These are phyloP conservation scores for Solanum hybrid DNA, from an alignment of 305 asterid species.

Conservation along the genomic window DNA sequence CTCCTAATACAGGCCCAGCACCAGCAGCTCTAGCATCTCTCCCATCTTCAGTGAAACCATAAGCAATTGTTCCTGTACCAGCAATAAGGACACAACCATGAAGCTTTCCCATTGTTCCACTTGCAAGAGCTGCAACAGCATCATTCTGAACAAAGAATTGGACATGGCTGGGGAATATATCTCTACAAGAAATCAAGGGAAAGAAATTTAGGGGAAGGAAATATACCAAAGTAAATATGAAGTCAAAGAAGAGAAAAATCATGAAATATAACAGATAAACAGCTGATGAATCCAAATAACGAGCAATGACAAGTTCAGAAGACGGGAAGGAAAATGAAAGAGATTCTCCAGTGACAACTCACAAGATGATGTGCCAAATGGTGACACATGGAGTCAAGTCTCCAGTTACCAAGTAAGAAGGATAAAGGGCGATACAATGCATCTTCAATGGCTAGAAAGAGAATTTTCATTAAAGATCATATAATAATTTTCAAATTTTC, in stretches of 20 bases:
- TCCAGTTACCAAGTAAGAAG: neutral
- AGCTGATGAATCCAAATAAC: neutral
- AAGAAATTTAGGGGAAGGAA: neutral
- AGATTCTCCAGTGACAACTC: neutral
- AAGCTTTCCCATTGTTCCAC: slow-evolving; percentile 89
- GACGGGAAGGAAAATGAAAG: neutral
- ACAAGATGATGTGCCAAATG: neutral
- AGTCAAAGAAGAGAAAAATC: neutral
- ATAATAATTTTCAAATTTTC: neutral
- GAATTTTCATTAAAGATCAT: neutral
- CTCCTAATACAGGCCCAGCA: slow-evolving; percentile 88
- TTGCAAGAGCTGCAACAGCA: slow-evolving; percentile 83
- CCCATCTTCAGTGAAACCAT: slow-evolving; percentile 81
- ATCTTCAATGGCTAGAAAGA: neutral
- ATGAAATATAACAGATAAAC: neutral
- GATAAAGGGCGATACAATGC: neutral
- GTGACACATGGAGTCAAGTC: neutral
- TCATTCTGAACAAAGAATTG: slow-evolving; percentile 72
- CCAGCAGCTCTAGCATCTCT: slow-evolving; percentile 91
- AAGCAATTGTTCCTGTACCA: slow-evolving; percentile 91
- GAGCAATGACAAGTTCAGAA: neutral
- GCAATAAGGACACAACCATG: slow-evolving; percentile 92
- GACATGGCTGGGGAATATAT: slow-evolving; percentile 66
- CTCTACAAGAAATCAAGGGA: slow-evolving; percentile 26
- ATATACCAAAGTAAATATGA: neutral